These are phyloP conservation scores for Maudiozyma bulderi DNA, from an alignment of 805 yeast species.

Conservation along the genomic window DNA sequence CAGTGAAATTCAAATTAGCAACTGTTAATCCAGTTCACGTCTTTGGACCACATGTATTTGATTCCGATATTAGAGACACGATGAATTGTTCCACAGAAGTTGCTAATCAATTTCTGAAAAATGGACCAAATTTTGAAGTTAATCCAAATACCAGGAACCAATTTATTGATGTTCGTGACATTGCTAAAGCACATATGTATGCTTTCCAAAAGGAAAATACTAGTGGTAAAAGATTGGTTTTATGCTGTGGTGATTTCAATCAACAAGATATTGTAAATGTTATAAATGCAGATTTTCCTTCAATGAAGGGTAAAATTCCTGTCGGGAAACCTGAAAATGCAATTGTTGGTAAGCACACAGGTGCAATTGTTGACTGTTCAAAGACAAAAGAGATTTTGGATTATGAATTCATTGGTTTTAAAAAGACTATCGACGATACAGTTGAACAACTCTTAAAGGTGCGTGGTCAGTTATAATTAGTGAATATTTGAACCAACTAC, in stretches of 20 bases:
- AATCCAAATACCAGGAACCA: constrained; percentile 17
- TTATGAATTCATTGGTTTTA: constrained; percentile 10
- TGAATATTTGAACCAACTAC: too few relatives aligned
- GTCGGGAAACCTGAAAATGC: constrained; percentile 29
- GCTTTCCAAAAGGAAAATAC: constrained; percentile 36
- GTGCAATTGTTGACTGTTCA: constrained; percentile 6
- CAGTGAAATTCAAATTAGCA: constrained; percentile 31
- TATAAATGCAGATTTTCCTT: constrained; percentile 33
- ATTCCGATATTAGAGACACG: constrained; percentile 26
- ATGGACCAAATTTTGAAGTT: constrained; percentile 20
- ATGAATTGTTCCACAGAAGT: constrained; percentile 30
- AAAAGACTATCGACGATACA: constrained; percentile 12
- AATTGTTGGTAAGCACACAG: neutral
- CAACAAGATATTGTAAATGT: constrained; percentile 21
- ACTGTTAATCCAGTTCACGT: constrained; percentile 37
- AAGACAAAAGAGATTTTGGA: constrained; percentile 12
- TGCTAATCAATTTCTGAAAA: constrained; percentile 25
- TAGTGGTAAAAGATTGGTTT: constrained; percentile 28
- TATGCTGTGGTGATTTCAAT: constrained; percentile 17
- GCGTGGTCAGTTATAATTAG: constrained; percentile 3
- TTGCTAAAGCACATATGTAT: constrained; percentile 44
- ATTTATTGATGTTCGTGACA: constrained; percentile 50
- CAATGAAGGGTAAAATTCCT: constrained; percentile 36
- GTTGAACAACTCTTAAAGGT: constrained; percentile 13
- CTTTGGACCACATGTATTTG: constrained; percentile 44